A percentile compares a stretch with the other conserved stretches of the same genome.
These are phyloP conservation scores for Fusarium marasasianum DNA, from an alignment of 2,329 filamentous ascomycete genomes.

Conservation along the genomic window DNA sequence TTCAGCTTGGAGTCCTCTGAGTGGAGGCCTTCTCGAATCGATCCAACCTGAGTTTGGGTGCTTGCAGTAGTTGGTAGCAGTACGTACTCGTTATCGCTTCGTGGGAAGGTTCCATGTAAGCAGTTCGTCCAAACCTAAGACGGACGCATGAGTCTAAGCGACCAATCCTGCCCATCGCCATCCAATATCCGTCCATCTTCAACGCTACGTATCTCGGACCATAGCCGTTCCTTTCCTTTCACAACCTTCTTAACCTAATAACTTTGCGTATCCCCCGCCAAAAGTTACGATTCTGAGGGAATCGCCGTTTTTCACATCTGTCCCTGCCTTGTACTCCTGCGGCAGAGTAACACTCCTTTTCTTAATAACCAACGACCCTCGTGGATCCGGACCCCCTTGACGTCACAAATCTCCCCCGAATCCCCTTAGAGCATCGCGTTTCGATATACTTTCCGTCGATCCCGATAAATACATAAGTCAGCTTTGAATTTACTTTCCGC, in stretches of 20 bases:
- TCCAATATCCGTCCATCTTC: slow-evolving; percentile 15
- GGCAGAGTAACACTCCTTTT: slow-evolving; percentile 26
- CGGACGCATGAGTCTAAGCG: slow-evolving; percentile 17
- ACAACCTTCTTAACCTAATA: neutral
- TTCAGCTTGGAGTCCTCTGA: slow-evolving; percentile 25
- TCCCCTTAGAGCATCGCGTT: slow-evolving; percentile 27
- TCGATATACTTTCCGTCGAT: slow-evolving; percentile 39
- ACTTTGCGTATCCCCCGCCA: slow-evolving; percentile 20
- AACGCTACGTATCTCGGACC: slow-evolving; percentile 19
- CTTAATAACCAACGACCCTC: slow-evolving; percentile 7
- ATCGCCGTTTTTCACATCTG: slow-evolving; percentile 10
- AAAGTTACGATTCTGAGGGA: neutral
- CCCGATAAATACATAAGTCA: slow-evolving; percentile 28
- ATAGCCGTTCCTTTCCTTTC: slow-evolving; percentile 4
- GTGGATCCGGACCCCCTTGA: slow-evolving; percentile 37
- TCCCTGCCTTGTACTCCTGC: slow-evolving; percentile 11
- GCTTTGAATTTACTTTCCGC: slow-evolving; percentile 25
- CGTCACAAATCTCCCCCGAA: slow-evolving; percentile 37
- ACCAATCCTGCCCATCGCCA: slow-evolving; percentile 13
- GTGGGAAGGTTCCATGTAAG: neutral
- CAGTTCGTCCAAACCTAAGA: slow-evolving; percentile 19
- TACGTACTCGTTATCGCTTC: slow-evolving; percentile 35
- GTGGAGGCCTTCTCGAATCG: slow-evolving; percentile 21
- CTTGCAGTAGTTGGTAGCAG: neutral
- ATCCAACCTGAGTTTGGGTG: neutral